Percentiles rank a stretch among this genome's conserved stretches.
Conservation (phyloP, 2,329 filamentous ascomycete genomes). For the Diaporthe vexans region DNA sequence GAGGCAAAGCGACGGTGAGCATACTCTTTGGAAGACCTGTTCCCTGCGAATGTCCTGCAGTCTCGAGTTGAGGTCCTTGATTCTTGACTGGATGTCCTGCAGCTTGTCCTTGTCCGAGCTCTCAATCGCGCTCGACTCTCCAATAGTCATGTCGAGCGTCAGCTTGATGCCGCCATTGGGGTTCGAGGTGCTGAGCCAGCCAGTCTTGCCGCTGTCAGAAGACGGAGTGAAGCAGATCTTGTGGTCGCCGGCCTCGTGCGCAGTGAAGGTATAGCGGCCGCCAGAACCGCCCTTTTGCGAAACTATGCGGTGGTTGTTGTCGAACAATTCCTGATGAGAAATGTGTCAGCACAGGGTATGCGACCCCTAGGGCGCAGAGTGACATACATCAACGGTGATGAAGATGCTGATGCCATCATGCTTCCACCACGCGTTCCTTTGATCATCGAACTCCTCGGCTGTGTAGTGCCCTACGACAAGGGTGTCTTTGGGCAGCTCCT, state of each 20-base stretch:
- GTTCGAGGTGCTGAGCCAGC: conserved; percentile 78
- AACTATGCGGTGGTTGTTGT: conserved; percentile 97
- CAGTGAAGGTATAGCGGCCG: conserved; percentile 95
- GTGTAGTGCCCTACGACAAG: conserved; percentile 94
- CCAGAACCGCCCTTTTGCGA: conserved; percentile 81
- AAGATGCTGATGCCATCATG: conserved; percentile 85
- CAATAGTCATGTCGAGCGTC: conserved; percentile 91
- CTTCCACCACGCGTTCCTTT: conserved; percentile 75
- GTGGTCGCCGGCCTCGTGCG: conserved; percentile 95
- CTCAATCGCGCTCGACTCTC: conserved; percentile 94
- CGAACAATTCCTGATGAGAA: conserved; percentile 81
- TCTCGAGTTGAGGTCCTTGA: conserved; percentile 89
- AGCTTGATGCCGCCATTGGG: conserved; percentile 85
- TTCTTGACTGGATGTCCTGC: conserved; percentile 86
- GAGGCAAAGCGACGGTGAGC: conserved; percentile 42
- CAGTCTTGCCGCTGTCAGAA: conserved; percentile 76
- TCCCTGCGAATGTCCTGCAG: conserved; percentile 91
- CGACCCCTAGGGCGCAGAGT: background rate
- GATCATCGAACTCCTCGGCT: conserved; percentile 85
- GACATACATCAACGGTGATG: conserved; percentile 86
- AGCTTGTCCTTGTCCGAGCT: conserved; percentile 95
- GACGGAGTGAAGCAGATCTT: conserved; percentile 93
- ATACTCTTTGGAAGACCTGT: conserved; percentile 94
- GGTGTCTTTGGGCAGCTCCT: conserved; percentile 97
- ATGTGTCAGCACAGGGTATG: background rate